Percentiles rank a stretch among this genome's conserved stretches.
phyloP scores from a whole-genome alignment of 192 early-diverging fungal species.

The Paraglomus occultum region DNA sequence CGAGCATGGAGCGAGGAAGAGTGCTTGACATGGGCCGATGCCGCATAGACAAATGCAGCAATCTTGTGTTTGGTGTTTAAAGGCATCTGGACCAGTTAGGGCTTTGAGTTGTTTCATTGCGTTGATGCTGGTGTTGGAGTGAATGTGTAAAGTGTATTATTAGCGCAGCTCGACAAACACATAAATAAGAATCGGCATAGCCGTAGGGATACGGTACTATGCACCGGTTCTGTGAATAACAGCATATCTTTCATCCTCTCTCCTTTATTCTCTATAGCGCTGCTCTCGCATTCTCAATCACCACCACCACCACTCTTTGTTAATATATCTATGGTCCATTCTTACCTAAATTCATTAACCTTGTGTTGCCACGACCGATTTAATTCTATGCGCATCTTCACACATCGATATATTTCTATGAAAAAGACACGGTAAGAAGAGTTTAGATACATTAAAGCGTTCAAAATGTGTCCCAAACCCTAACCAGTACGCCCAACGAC shows the following conservation, averaged over 20 bases:
- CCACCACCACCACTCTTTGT: background rate
- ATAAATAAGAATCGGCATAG: background rate
- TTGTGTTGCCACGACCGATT: conserved; percentile 68
- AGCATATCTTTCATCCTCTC: background rate
- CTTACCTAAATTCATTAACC: conserved; percentile 62
- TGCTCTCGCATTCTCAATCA: background rate
- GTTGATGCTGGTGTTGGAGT: conserved; percentile 33
- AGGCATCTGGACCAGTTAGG: conserved; percentile 47
- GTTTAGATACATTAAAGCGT: conserved; percentile 1
- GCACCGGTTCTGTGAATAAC: background rate
- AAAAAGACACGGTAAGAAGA: background rate
- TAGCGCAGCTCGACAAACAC: background rate
- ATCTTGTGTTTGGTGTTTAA: conserved; percentile 46
- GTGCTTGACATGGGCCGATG: conserved; percentile 83
- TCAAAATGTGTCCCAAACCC: background rate
- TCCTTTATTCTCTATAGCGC: background rate
- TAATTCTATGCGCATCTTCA: conserved; percentile 81
- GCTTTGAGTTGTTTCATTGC: conserved; percentile 47
- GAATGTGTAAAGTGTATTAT: conserved; percentile 2
- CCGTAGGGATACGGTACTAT: background rate
- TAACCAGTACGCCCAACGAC: background rate
- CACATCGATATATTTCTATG: conserved; percentile 89
- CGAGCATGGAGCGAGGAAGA: conserved; percentile 91
- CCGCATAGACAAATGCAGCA: conserved; percentile 91
- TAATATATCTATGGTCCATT: too few species aligned